phyloP scores from a whole-genome alignment of 129 eudicot genomes.

The Centrapalus pauciflorus region DNA sequence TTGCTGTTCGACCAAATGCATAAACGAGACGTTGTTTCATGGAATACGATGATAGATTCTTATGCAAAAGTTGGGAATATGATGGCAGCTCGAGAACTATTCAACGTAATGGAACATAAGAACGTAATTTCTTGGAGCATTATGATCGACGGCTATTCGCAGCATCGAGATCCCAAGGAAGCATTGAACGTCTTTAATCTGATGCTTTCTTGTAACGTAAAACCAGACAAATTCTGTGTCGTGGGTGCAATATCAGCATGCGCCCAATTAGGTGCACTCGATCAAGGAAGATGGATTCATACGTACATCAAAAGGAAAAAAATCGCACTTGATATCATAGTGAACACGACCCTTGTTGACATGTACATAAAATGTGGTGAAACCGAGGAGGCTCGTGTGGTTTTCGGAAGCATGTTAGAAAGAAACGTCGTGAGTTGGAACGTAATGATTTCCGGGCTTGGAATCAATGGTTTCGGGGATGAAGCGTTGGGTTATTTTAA shows the following conservation, averaged over 20 bases:
- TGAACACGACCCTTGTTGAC: slow-evolving; percentile 43
- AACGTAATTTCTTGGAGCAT: slow-evolving; percentile 40
- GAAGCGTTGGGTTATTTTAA: slow-evolving; percentile 31
- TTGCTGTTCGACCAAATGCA: slow-evolving; percentile 37
- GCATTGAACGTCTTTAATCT: slow-evolving; percentile 37
- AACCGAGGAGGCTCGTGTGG: slow-evolving; percentile 26
- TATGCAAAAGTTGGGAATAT: slow-evolving; percentile 35
- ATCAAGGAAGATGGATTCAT: slow-evolving; percentile 52
- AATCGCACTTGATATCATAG: slow-evolving; percentile 31
- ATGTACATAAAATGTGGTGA: slow-evolving; percentile 65
- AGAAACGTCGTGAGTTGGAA: slow-evolving; percentile 41
- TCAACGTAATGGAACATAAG: slow-evolving; percentile 30
- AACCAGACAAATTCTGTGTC: slow-evolving; percentile 39
- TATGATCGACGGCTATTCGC: slow-evolving; percentile 34
- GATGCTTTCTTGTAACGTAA: slow-evolving; percentile 34
- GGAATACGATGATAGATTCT: slow-evolving; percentile 46
- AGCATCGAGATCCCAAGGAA: slow-evolving; percentile 38
- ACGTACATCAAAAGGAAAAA: slow-evolving; percentile 33
- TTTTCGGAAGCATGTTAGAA: slow-evolving; percentile 25
- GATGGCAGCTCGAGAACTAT: slow-evolving; percentile 37
- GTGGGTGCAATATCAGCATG: slow-evolving; percentile 43
- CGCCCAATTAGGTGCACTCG: slow-evolving; percentile 45
- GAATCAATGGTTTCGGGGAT: slow-evolving; percentile 31
- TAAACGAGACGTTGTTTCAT: slow-evolving; percentile 32
- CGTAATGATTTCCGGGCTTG: slow-evolving; percentile 48